Conservation (phyloP, 495 filamentous ascomycete genomes). For the Tuber microsphaerosporum region DNA sequence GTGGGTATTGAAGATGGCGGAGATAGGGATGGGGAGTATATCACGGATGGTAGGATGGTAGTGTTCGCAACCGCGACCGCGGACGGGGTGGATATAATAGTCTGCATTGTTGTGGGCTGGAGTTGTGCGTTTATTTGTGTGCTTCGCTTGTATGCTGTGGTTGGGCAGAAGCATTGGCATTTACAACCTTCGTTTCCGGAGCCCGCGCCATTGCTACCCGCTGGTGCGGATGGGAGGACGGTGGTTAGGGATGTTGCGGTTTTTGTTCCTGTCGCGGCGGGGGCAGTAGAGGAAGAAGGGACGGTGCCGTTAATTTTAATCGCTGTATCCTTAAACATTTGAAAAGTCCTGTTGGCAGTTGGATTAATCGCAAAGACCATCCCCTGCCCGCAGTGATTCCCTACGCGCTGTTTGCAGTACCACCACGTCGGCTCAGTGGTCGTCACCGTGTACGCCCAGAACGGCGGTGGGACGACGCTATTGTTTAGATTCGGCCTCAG, state of each 20-base stretch:
- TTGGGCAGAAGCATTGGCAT: constrained; percentile 27
- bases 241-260: constrained; percentile 13
- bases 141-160: constrained; percentile 9
- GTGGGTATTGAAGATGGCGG: neutral
- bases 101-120: neutral
- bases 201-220: neutral
- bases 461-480: constrained; percentile 42
- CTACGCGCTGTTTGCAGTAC: constrained; percentile 58
- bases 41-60: neutral
- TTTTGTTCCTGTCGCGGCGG: constrained; percentile 33
- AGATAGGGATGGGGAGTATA: neutral
- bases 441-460: constrained; percentile 29
- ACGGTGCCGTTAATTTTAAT: constrained; percentile 53
- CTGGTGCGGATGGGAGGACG: constrained; percentile 9
- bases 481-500: constrained; percentile 62
- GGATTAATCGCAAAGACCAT: constrained; percentile 75
- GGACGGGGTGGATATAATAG: neutral
- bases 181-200: constrained; percentile 6
- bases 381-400: constrained; percentile 61
- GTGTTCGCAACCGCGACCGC: neutral
- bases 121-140: neutral
- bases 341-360: constrained; percentile 54
- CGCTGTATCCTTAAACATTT: constrained; percentile 53
- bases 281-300: constrained; percentile 6
- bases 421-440: constrained; percentile 47